Evolutionary conservation across 441 rosid genomes (phyloP), one percentile per base, ranked within the genome.

Genomic region (Aleurites moluccanus): DNA sequence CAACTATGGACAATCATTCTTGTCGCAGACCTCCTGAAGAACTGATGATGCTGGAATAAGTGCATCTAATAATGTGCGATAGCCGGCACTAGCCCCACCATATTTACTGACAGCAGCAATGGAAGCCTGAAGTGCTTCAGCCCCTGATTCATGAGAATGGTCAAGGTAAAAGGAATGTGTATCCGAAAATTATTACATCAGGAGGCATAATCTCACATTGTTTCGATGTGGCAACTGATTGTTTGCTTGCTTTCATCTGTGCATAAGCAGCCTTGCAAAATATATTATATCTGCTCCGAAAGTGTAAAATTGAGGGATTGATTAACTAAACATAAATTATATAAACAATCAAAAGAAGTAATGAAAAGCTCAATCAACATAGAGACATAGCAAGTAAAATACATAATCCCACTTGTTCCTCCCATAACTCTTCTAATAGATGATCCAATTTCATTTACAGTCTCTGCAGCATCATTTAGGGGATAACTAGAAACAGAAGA

Each of bases 381-480:
- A 38, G 44, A 74, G 64, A 75, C 8, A 60, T 57, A 73, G 67
- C 64, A 68, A 55, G 60, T 55, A 77, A 69, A 18, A 47, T 96
- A 93, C 99, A 96, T 47, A 56, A 96, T 90, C 78, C 99, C 99
- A 65, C 99, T 93, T 65, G 99, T 96, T 42, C 99, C 99, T 76
- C 99, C 99, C 99, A 93, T 93, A 69, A 86, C 94, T 85, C 90
- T 89, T 82, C 87, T 85, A 81, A 93, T 79, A 67, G 99, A 86
- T 75, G 92, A 87, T 76, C 97, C 97, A 76, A 96, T 96, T 83
- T 96, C 97, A 65, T 87, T 89, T 62, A 93, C 85, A 67, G 98
- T 96, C 85, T 96, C 99, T 0, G 92, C 89, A 72, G 90, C 93
- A 84, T 96, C 97, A 69, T 93, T 93, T 76, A 93, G 86, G 50